Conservation (phyloP, 2,329 filamentous ascomycete genomes). For the Pseudogymnoascus sp. region DNA sequence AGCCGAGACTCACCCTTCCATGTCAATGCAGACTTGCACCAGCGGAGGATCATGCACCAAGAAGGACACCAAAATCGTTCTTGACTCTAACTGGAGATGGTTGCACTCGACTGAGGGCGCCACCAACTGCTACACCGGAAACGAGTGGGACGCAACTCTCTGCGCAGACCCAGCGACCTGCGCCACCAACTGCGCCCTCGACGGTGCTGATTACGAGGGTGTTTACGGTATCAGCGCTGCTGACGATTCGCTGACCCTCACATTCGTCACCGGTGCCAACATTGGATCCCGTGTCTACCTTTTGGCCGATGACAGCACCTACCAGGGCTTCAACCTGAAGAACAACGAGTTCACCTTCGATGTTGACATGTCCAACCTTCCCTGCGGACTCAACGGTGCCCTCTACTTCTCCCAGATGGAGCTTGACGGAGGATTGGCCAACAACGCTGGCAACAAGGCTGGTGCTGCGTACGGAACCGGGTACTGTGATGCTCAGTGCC, state of each 20-base stretch:
- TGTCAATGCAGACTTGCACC: slow-evolving; percentile 42
- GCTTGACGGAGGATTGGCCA: slow-evolving; percentile 45
- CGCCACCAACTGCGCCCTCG: slow-evolving; percentile 40
- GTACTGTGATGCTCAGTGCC: slow-evolving; percentile 52
- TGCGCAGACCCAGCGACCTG: slow-evolving; percentile 34
- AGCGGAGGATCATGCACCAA: slow-evolving; percentile 35
- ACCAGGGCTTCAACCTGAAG: slow-evolving; percentile 54
- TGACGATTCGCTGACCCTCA: slow-evolving; percentile 41
- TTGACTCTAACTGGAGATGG: slow-evolving; percentile 49
- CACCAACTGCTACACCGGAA: slow-evolving; percentile 27
- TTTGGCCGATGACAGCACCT: slow-evolving; percentile 49
- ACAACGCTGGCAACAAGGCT: slow-evolving; percentile 41
- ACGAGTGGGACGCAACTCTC: slow-evolving; percentile 33
- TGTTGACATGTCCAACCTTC: slow-evolving; percentile 56
- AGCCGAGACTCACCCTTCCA: slow-evolving; percentile 38
- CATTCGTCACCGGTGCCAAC: slow-evolving; percentile 44
- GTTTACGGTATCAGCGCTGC: slow-evolving; percentile 45
- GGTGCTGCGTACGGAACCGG: slow-evolving; percentile 52
- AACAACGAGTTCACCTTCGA: slow-evolving; percentile 62
- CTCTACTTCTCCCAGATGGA: slow-evolving; percentile 57
- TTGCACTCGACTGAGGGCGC: slow-evolving; percentile 36
- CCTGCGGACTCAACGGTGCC: slow-evolving; percentile 61
- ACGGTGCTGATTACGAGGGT: slow-evolving; percentile 40
- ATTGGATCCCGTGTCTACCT: slow-evolving; percentile 51
- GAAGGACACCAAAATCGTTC: slow-evolving; percentile 37